These are phyloP conservation scores for Geotrichum aggregatum DNA, from an alignment of 1,139 yeast genomes.

Conservation along the genomic window DNA sequence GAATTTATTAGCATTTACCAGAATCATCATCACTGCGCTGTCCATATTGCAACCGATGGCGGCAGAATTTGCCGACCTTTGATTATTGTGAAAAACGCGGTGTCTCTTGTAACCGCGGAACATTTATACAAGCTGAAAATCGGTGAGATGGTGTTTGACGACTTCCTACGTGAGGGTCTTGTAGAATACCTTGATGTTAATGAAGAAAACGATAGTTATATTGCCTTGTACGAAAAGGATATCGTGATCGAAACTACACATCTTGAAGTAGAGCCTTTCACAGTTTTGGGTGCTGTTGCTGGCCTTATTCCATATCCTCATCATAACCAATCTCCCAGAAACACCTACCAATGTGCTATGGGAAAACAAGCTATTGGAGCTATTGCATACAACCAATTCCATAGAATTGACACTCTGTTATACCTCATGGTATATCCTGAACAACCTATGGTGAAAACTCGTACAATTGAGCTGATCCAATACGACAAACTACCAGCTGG, in stretches of 20 bases:
- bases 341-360: constrained; percentile 99
- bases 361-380: constrained; percentile 99
- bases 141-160: constrained; percentile 83
- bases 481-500: constrained; percentile 98
- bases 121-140: constrained; percentile 58
- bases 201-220: constrained; percentile 92
- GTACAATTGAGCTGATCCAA: constrained; percentile 90
- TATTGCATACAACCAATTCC: constrained; percentile 92
- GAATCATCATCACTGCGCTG: constrained; percentile 84
- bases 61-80: constrained; percentile 97
- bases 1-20: constrained; percentile 89
- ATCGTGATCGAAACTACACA: constrained; percentile 64
- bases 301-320: constrained; percentile 99
- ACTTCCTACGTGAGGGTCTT: constrained; percentile 75
- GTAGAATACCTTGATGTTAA: constrained; percentile 96
- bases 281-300: constrained; percentile 96
- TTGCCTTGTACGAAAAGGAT: constrained; percentile 81
- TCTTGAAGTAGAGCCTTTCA: constrained; percentile 93
- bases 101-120: constrained; percentile 63
- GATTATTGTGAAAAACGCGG: constrained; percentile 73
- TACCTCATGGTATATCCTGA: constrained; percentile 97
- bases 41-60: constrained; percentile 97
- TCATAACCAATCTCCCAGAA: constrained; percentile 97
- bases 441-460: constrained; percentile 97
- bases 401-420: constrained; percentile 88